Conservation (phyloP, 352 stramenopile genomes). For the Hyaloperonospora arabidopsidis region DNA sequence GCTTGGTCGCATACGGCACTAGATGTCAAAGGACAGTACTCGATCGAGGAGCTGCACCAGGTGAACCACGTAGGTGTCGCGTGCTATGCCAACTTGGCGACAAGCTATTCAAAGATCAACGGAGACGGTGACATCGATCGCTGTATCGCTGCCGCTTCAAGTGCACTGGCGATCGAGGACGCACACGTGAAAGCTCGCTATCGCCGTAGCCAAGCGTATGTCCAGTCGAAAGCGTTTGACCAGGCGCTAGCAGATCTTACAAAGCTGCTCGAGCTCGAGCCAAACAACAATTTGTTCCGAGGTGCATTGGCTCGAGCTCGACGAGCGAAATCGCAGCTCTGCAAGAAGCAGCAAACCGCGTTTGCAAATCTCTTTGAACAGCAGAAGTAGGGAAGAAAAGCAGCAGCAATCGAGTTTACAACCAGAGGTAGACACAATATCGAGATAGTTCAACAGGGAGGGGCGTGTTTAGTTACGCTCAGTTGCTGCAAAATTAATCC, state of each 20-base stretch:
- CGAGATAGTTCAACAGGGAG: constrained; percentile 59
- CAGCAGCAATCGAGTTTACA: neutral
- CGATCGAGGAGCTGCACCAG: constrained; percentile 24
- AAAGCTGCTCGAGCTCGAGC: constrained; percentile 28
- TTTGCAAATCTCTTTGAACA: constrained; percentile 35
- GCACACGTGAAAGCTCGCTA: constrained; percentile 57
- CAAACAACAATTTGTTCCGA: constrained; percentile 38
- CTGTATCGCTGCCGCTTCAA: constrained; percentile 46
- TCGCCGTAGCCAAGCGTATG: constrained; percentile 53
- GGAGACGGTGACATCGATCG: constrained; percentile 19
- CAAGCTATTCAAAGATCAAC: constrained; percentile 46
- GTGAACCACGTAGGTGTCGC: constrained; percentile 34
- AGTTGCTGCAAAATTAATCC: constrained; percentile 21
- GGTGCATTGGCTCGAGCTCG: constrained; percentile 27
- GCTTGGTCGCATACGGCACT: constrained; percentile 10
- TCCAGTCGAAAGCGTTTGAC: constrained; percentile 48
- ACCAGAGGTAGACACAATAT: constrained; percentile 4
- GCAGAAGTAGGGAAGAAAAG: constrained; percentile 5
- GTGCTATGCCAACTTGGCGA: constrained; percentile 57
- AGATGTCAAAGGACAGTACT: constrained; percentile 33
- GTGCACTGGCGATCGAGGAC: constrained; percentile 36
- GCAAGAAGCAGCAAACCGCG: constrained; percentile 34
- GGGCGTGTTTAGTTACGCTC: constrained; percentile 37
- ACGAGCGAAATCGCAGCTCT: constrained; percentile 27
- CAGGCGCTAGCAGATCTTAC: constrained; percentile 48